Evolutionary conservation across 2,329 filamentous ascomycete species (phyloP), one percentile per base, ranked within the genome.

Genomic region (Grosmannia penicillata): DNA sequence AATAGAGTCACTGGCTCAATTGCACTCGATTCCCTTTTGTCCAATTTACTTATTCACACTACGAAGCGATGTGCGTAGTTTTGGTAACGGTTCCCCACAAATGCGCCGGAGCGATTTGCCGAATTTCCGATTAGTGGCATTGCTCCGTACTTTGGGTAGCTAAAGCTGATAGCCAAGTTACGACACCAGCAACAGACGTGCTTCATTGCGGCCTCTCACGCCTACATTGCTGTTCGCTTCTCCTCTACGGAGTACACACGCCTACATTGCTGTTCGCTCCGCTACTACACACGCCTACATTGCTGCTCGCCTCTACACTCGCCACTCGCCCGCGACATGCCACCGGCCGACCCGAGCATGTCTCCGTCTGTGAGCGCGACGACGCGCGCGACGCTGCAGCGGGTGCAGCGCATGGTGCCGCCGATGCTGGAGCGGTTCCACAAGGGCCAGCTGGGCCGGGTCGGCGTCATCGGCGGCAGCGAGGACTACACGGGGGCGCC

Each of bases 401-500:
- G 83, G 59, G 85, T 87, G 53, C 82, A 80, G 68, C 84, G 80
- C 56, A 81, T 98, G 65, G 74, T 98, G 43, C 91, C 91, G 47
- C 91, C 91, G 10, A 84, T 98, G 84, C 72, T 95, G 38, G 83
- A 91, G 55, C 83, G 75, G 54, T 96, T 96, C 56, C 91, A 96
- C 62, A 98, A 98, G 70, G 91, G 91, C 43, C 89, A 96, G 60
- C 70, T 94, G 47, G 91, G 91, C 6, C 75, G 91, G 39, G 77
- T 98, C 38, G 91, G 78, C 37, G 91, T 98, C 42, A 91, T 98
- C 47, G 91, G 91, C 37, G 91, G 91, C 29, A 93, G 85, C 53
- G 78, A 89, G 56, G 89, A 96, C 60, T 98, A 96, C 57, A 95
- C 91, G 2, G 91, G 91, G 27, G 91, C 91, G 42, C 91, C 91